Evolutionary conservation across 1,139 yeast genomes (phyloP).

Genomic region (Arxiozyma heterogenica): DNA sequence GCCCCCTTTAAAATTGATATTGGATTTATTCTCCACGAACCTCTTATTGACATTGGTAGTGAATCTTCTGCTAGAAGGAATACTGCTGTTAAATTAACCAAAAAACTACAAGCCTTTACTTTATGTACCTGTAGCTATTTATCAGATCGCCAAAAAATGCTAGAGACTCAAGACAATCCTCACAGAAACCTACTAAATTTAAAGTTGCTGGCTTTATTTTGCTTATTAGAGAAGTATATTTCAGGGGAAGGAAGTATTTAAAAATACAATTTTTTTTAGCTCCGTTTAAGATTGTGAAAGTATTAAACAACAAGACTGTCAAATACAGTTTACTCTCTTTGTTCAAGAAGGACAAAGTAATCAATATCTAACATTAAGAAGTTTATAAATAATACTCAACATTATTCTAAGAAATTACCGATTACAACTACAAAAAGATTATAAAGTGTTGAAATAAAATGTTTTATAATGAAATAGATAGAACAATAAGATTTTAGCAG

Average conservation of each 20-base stretch:
- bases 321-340: constrained; percentile 10
- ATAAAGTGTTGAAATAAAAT: no score
- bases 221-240: constrained; percentile 8
- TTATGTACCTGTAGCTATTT: constrained; percentile 1
- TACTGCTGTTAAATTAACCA: neutral
- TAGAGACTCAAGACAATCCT: constrained; percentile 5
- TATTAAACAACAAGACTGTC: constrained; percentile 6
- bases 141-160: constrained; percentile 2
- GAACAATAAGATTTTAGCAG: no score
- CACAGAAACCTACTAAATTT: constrained; percentile 88
- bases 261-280: constrained; percentile 11
- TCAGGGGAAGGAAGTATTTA: constrained; percentile 6
- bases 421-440: neutral
- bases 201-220: constrained; percentile 81
- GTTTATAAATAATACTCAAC: neutral
- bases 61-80: neutral
- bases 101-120: neutral
- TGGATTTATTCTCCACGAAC: constrained; percentile 11
- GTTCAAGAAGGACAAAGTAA: constrained; percentile 2
- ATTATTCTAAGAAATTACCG: constrained; percentile 1
- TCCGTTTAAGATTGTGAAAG: constrained; percentile 8
- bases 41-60: neutral
- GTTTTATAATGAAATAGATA: no score
- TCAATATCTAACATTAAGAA: constrained; percentile 5
- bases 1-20: constrained; percentile 11